Base-by-base conservation (phyloP, 2,329 filamentous ascomycete genomes). In the Dactylellina parvicollis region DNA sequence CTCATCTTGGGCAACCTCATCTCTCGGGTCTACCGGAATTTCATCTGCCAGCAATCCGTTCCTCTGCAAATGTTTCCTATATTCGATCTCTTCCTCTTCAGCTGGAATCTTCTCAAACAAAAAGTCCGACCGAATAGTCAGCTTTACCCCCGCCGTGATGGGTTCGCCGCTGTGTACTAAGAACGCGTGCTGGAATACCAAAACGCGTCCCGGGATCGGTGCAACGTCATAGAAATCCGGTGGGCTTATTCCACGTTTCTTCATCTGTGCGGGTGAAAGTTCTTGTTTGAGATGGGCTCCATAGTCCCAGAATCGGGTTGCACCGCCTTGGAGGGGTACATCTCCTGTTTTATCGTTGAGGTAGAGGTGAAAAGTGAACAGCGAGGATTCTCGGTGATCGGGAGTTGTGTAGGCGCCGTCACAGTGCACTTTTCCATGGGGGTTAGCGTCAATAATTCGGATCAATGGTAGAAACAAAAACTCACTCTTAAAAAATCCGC, bases 361-460 rank as follows among this genome's bases (percentile, higher is more conserved):
- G 34, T 76, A 76, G 8, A 74, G 47, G 36, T 76, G 75, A 47
- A 74, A 76, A 9, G 75, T 76, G 46, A 76, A 64, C 9, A 75
- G 61, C 2, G 70, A 70, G 14, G 57, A 66, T 54, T 76, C 71
- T 12, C 44, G 40, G 34, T 46, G 54, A 42, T 75, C 57, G 12
- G 75, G 75, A 18, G 74, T 75, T 30, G 47, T 60, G 49, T 75
- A 76, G 12, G 60, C 46, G n/a, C 74, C 74, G 36, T 76, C 75
- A 42, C 66, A 75, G 46, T 76, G 75, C 50, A 69, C 75, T 76
- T 34, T 74, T 40, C n/a, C n/a, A n/a, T n/a, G n/a, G n/a, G n/a
- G n/a, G n/a, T n/a, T n/a, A n/a, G n/a, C n/a, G n/a, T n/a, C n/a
- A n/a, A n/a, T n/a, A n/a, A n/a, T n/a, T n/a, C n/a, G n/a, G n/a